Base-by-base conservation (phyloP, 352 stramenopile genomes). In the Globisporangium orthogonon region DNA sequence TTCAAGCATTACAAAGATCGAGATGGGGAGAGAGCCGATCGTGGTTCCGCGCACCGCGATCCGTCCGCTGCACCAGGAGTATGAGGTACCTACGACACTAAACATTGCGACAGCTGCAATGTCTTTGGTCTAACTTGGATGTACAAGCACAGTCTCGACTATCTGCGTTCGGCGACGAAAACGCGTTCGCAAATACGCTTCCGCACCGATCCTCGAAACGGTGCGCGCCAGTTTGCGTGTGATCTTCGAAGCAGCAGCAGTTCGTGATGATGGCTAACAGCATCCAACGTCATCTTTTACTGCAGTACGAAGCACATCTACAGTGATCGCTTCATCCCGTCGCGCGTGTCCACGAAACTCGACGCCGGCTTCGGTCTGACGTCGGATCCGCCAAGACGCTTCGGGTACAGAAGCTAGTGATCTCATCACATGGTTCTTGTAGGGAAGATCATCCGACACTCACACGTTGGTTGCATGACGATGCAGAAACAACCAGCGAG, bases 271-370 rank as follows among this genome's bases (percentile, higher is more conserved):
- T 6, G 35, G n/a, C 9, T 23, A 23, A 23, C 23, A 23, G 23
- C 60, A 5, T 55, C 47, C 48, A 33, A 54, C 13, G 29, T 23
- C 6, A n/a, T 17, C 9, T 52, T 30, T 23, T 53, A 4, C 28
- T 57, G 14, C 46, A 86, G 76, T 50, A 85, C 79, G 17, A 90
- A 88, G 58, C 69, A 87, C 54, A 86, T 95, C 58, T 94, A 95
- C 73, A 94, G 83, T 43, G 86, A 95, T 55, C 80, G 86, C 9
- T 95, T 94, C 53, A 94, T 95, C 45, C 86, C 86, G 28, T 90
- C 78, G 7, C 72, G 83, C 9, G 39, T 87, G 13, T 72, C 70
- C 7, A 90, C 85, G 7, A 87, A 91, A 47, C 62, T 95, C 4
- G 85, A 94, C 23, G 80, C 79, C 28, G 78, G 73, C 17, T 95